These are phyloP conservation scores for Diaporthe sp. DNA, from an alignment of 2,329 filamentous ascomycete species.

Conservation along the genomic window DNA sequence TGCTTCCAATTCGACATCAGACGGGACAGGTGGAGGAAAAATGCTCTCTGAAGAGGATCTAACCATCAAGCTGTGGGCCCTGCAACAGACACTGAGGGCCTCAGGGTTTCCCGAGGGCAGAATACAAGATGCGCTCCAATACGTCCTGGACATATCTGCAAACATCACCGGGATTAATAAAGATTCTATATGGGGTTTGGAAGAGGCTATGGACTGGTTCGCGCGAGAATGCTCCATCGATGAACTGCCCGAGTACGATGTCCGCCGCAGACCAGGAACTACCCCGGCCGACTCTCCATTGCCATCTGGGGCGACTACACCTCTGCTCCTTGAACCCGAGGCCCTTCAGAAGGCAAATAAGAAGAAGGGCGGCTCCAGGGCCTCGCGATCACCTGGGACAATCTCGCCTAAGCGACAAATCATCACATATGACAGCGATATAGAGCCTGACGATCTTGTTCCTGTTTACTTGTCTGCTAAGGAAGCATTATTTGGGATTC, in stretches of 20 bases:
- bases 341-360: conserved; percentile 45
- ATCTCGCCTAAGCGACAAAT: conserved; percentile 56
- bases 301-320: conserved; percentile 64
- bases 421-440: conserved; percentile 74
- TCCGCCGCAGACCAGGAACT: conserved; percentile 51
- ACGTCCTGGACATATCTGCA: conserved; percentile 76
- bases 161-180: conserved; percentile 68
- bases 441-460: conserved; percentile 81
- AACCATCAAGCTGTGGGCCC: conserved; percentile 84
- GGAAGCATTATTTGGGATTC: conserved; percentile 72
- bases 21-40: conserved; percentile 61
- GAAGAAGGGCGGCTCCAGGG: conserved; percentile 52
- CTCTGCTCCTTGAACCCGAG: conserved; percentile 55
- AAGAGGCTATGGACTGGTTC: conserved; percentile 91
- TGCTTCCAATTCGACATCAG: conserved; percentile 61
- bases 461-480: conserved; percentile 84
- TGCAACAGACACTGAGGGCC: conserved; percentile 78
- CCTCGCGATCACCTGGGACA: conserved; percentile 45
- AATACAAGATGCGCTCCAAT: conserved; percentile 73
- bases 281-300: conserved; percentile 63
- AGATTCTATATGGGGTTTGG: conserved; percentile 84
- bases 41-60: conserved; percentile 81
- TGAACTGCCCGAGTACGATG: conserved; percentile 80
- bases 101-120: conserved; percentile 76
- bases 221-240: conserved; percentile 79